phyloP scores from a whole-genome alignment of 768 basidiomycete genomes.

The Pleurotus ostreatus region DNA sequence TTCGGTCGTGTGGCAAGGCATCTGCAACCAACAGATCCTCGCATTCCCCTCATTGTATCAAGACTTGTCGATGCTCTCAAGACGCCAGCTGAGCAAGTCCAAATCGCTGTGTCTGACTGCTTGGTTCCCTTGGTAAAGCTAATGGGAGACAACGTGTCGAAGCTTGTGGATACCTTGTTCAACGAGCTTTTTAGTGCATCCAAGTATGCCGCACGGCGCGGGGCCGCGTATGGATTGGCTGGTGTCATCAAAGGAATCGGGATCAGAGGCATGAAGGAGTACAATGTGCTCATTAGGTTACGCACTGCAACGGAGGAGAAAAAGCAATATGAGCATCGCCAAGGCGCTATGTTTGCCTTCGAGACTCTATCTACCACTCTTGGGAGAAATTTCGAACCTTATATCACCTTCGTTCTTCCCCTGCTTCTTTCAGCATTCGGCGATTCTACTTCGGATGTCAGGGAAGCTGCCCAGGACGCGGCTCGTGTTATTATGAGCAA shows the following conservation, averaged over 20 bases:
- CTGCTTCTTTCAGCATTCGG: constrained; percentile 83
- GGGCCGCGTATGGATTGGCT: constrained; percentile 94
- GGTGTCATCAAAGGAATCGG: constrained; percentile 92
- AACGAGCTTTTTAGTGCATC: constrained; percentile 70
- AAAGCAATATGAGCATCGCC: constrained; percentile 79
- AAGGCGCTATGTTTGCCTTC: constrained; percentile 93
- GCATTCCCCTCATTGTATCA: constrained; percentile 79
- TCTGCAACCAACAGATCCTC: constrained; percentile 68
- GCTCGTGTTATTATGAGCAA: constrained; percentile 93
- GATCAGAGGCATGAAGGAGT: constrained; percentile 80
- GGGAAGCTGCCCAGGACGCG: constrained; percentile 91
- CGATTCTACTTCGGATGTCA: constrained; percentile 80
- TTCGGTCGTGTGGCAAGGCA: constrained; percentile 92
- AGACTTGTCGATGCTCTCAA: constrained; percentile 84
- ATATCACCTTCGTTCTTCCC: constrained; percentile 80
- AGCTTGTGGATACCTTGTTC: constrained; percentile 74
- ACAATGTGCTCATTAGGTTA: constrained; percentile 70
- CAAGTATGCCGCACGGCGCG: constrained; percentile 93
- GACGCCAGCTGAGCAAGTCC: constrained; percentile 94
- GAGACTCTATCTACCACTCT: constrained; percentile 87
- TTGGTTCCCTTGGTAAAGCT: constrained; percentile 79
- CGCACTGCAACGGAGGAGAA: constrained; percentile 83
- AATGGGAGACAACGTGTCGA: constrained; percentile 55
- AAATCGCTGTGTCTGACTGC: constrained; percentile 95
- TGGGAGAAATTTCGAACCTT: constrained; percentile 91